Percentiles rank a stretch among this genome's conserved stretches.
phyloP scores from a whole-genome alignment of 495 filamentous ascomycete species.

The Penicillium parvum region DNA sequence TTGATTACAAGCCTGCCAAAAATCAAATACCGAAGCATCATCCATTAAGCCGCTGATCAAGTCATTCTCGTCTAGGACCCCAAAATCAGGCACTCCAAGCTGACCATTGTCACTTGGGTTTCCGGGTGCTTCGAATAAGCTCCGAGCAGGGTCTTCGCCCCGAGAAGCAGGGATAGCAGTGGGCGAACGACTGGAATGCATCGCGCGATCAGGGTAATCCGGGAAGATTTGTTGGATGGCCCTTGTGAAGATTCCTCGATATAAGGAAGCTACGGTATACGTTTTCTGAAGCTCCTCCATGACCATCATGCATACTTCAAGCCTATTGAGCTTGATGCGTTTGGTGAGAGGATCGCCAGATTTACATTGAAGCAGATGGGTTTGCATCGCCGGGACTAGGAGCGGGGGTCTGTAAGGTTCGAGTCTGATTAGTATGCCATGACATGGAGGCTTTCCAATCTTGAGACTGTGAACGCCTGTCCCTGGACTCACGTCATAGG shows the following conservation, averaged over 20 bases:
- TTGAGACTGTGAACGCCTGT: too few relatives aligned
- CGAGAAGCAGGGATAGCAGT: not conserved
- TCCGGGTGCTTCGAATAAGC: not conserved
- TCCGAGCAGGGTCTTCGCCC: not conserved
- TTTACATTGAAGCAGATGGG: conserved; percentile 36
- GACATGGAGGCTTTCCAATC: too few relatives aligned
- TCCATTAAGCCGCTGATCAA: conserved; percentile 29
- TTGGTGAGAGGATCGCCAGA: conserved; percentile 23
- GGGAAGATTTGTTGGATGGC: conserved; percentile 30
- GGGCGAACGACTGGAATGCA: not conserved
- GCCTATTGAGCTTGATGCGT: conserved; percentile 36
- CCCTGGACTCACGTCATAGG: conserved; percentile 31
- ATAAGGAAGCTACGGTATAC: conserved; percentile 32
- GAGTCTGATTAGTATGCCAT: not conserved
- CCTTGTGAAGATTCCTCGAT: conserved; percentile 29
- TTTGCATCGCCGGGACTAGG: conserved; percentile 39
- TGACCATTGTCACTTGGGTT: not conserved
- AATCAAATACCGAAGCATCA: conserved; percentile 24
- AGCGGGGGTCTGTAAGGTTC: conserved; percentile 28
- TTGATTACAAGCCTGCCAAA: conserved; percentile 24
- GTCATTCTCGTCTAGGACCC: conserved; percentile 7
- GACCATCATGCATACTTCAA: conserved; percentile 40
- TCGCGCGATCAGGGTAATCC: conserved; percentile 7
- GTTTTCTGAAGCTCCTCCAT: conserved; percentile 35
- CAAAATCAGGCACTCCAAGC: not conserved